phyloP scores from a whole-genome alignment of 2,329 filamentous ascomycete genomes.

The Hortaea werneckii region DNA sequence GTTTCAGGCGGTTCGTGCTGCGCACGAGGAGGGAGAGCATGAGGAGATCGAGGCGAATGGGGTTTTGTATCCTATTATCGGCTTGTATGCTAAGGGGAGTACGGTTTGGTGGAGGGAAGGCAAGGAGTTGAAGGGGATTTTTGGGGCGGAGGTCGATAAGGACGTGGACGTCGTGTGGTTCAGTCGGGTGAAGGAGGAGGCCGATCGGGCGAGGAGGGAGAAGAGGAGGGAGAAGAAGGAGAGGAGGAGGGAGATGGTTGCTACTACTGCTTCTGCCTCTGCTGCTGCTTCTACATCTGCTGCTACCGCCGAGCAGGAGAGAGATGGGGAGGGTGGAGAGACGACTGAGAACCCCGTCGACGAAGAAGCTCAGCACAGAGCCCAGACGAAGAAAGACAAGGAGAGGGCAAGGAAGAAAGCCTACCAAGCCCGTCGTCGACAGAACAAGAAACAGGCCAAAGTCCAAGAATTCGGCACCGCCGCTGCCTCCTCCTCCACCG shows the following conservation, averaged over 20 bases:
- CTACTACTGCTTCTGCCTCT: background rate
- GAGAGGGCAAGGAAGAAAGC: conserved; percentile 4
- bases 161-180: no score
- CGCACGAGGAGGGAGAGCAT: background rate
- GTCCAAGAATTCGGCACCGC: no score
- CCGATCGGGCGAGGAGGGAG: background rate
- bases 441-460: no score
- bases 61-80: background rate
- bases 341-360: background rate
- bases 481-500: no score
- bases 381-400: conserved; percentile 3
- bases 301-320: no score
- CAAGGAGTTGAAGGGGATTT: background rate
- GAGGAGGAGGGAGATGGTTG: background rate
- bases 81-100: background rate
- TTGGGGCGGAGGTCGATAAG: no score
- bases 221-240: conserved; percentile 5
- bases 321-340: background rate
- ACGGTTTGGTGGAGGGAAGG: background rate
- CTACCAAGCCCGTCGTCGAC: background rate
- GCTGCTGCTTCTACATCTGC: no score
- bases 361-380: background rate
- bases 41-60: background rate
- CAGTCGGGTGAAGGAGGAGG: background rate
- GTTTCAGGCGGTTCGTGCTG: background rate